Evolutionary conservation across 495 filamentous ascomycete genomes (phyloP).

Genomic region (Penicillium manginii): DNA sequence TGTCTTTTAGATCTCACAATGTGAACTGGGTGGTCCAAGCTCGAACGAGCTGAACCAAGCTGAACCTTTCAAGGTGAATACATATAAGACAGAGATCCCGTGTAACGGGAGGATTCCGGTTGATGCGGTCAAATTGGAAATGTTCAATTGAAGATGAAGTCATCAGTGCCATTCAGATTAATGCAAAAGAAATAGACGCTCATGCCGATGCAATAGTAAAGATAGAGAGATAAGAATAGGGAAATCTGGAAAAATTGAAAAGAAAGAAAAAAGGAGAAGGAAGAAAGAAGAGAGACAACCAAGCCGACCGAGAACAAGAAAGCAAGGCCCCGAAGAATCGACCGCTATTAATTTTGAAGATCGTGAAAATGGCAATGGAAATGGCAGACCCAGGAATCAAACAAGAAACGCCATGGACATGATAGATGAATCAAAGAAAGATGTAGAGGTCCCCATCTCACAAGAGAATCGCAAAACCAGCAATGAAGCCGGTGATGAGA

Average conservation of each 20-base stretch:
- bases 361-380: background rate
- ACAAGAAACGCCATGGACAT: conserved; percentile 1
- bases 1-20: background rate
- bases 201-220: conserved; percentile 2
- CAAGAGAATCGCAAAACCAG: conserved; percentile 65
- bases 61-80: background rate
- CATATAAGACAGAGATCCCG: background rate
- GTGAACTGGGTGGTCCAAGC: background rate
- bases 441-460: conserved; percentile 28
- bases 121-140: background rate
- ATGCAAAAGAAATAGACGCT: background rate
- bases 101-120: background rate
- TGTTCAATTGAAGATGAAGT: background rate
- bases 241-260: too few species aligned
- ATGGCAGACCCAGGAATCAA: background rate
- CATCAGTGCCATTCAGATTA: conserved; percentile 3
- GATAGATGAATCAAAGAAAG: background rate
- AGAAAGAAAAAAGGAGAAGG: background rate
- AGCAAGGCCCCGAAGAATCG: background rate
- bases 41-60: background rate
- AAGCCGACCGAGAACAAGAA: background rate
- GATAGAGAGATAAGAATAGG: conserved; percentile 1
- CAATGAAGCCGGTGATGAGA: conserved; percentile 61
- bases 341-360: background rate
- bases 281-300: conserved; percentile 5